Evolutionary conservation across 225 moss, liverwort and hornwort species (phyloP), one percentile per base, ranked within the genome.

Genomic region (Physcomitrellopsis africana): DNA sequence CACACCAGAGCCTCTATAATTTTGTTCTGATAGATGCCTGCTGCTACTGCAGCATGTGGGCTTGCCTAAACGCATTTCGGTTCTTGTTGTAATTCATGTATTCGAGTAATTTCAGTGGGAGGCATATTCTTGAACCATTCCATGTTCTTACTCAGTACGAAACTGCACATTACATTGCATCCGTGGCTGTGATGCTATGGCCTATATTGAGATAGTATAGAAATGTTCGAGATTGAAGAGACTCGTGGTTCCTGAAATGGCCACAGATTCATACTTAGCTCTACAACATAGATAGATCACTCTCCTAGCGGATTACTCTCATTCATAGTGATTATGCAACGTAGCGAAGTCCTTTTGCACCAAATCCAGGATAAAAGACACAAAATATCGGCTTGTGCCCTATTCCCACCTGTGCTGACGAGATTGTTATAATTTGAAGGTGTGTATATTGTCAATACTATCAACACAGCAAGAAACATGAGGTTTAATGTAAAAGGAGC

Each of bases 401-500:
- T 27, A 20, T 61, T 53, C 32, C 32, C 32, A 37, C 32, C 53
- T 73, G 15, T 72, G 67, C 70, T 70, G 70, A 74, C 37, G 49
- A 74, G 3, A 51, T 46, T 62, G 48, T 69, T 65, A 37, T 26
- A 65, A 26, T 42, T 32, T 71, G 67, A 45, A 78, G 61, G 63
- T 67, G n/a, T 29, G 12, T 3, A 19, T 43, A 49, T 7, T 14
- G 9, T 63, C 15, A 46, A 24, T 19, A 17, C 11, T 77, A 27
- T 52, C 59, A 58, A 9, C 5, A 10, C 3, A 65, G 15, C 42
- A 77, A n/a, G 49, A 80, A 37, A 37, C 1, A 37, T 37, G 32
- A 37, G 32, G 32, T 37, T 84, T 82, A 68, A 46, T 68, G 54
- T 78, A 56, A 84, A 68, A 70, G 89, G 89, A 67, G 82, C 89